These are phyloP conservation scores for Aspergillus pseudoviridinutans DNA, from an alignment of 2,329 filamentous ascomycete genomes.

Conservation along the genomic window DNA sequence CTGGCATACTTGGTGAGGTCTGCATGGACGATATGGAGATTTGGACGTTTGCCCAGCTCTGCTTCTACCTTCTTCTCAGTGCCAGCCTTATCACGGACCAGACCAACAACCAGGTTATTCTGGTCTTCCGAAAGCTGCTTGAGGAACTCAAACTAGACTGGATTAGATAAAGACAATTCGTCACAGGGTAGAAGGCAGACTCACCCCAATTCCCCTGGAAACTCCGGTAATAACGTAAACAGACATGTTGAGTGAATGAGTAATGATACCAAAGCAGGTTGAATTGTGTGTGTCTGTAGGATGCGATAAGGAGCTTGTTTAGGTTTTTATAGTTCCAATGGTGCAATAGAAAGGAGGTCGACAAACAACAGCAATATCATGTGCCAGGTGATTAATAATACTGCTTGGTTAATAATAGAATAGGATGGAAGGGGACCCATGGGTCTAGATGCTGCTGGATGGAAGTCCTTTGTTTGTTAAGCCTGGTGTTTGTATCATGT, in stretches of 20 bases:
- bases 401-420: neutral
- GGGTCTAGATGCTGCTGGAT: neutral
- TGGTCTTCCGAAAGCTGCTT: slow-evolving; percentile 43
- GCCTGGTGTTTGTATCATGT: neutral
- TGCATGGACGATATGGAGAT: slow-evolving; percentile 46
- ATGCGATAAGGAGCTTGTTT: neutral
- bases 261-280: neutral
- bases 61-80: slow-evolving; percentile 43
- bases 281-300: neutral
- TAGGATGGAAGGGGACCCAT: neutral
- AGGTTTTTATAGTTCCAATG: neutral
- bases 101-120: slow-evolving; percentile 45
- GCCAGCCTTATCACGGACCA: slow-evolving; percentile 46
- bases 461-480: neutral
- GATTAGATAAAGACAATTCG: slow-evolving; percentile 56
- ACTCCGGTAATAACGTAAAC: slow-evolving; percentile 3
- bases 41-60: slow-evolving; percentile 38
- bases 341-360: neutral
- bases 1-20: slow-evolving; percentile 42
- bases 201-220: slow-evolving; percentile 1
- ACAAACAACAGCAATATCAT: neutral
- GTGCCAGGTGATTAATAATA: neutral
- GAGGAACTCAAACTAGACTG: slow-evolving; percentile 53
- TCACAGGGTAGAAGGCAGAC: neutral
- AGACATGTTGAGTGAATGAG: neutral